Conservation (phyloP, 1,284 basidiomycete species). For the Tremellales sp. region DNA sequence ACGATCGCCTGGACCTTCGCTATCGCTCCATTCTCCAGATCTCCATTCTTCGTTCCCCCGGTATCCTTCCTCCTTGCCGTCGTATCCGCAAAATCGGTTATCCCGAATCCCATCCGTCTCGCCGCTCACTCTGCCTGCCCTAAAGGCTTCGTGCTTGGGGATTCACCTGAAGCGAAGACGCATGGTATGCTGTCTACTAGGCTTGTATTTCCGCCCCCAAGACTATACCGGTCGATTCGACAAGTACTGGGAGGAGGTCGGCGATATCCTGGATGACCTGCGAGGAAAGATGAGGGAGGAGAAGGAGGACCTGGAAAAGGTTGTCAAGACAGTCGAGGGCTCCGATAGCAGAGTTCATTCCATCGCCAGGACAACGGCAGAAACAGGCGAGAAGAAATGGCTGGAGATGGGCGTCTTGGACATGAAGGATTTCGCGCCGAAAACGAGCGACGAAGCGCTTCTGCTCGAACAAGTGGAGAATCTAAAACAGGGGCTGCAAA, state of each 20-base stretch:
- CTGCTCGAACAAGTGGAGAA: conserved; percentile 18
- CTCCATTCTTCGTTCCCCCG: neutral
- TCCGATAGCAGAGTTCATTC: neutral
- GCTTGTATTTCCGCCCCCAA: conserved; percentile 23
- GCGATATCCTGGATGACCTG: conserved; percentile 17
- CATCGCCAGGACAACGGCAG: neutral
- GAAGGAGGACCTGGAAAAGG: conserved; percentile 16
- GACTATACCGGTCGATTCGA: conserved; percentile 3
- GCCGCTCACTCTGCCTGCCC: conserved; percentile 36
- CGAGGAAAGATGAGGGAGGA: conserved; percentile 17
- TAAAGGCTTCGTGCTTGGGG: conserved; percentile 38
- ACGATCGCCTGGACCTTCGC: neutral
- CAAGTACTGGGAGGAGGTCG: conserved; percentile 33
- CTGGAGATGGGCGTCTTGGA: neutral
- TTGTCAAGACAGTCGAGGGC: conserved; percentile 6
- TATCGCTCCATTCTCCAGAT: neutral
- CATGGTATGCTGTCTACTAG: conserved; percentile 41
- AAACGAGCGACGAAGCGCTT: conserved; percentile 14
- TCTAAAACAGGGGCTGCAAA: conserved; percentile 15
- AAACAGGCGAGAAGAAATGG: no score
- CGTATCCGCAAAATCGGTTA: neutral
- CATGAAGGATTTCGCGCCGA: conserved; percentile 23
- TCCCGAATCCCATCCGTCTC: conserved; percentile 24
- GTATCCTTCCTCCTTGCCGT: no score
- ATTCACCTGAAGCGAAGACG: conserved; percentile 38